These are phyloP conservation scores for Pholiota molesta DNA, from an alignment of 768 basidiomycete genomes.

Conservation along the genomic window DNA sequence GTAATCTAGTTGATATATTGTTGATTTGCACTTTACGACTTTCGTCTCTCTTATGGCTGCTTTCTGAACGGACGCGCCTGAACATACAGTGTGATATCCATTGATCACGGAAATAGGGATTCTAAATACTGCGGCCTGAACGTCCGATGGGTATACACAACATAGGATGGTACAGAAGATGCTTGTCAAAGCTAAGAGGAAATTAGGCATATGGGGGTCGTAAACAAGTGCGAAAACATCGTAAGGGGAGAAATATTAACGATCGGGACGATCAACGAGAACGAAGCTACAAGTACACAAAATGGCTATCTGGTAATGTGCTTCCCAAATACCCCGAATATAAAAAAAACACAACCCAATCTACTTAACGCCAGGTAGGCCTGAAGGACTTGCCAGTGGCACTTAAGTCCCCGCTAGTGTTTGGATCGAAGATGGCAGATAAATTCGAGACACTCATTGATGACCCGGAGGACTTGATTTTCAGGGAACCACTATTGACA, in stretches of 20 bases:
- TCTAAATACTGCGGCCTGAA: slow-evolving; percentile 3
- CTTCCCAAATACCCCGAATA: slow-evolving; percentile 8
- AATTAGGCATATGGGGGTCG: slow-evolving; percentile 19
- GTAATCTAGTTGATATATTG: slow-evolving; percentile 28
- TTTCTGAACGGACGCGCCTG: not conserved
- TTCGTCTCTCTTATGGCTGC: not conserved
- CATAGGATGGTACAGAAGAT: slow-evolving; percentile 15
- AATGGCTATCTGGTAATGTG: slow-evolving; percentile 1
- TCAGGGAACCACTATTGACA: slow-evolving; percentile 18
- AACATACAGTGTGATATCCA: not conserved
- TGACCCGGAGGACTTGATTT: slow-evolving; percentile 17
- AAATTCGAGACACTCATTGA: slow-evolving; percentile 22
- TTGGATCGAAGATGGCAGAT: slow-evolving; percentile 30
- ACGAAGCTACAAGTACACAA: slow-evolving; percentile 11
- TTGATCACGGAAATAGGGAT: not conserved
- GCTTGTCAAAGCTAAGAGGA: slow-evolving; percentile 7
- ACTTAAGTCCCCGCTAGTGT: slow-evolving; percentile 27
- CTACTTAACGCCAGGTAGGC: slow-evolving; percentile 29
- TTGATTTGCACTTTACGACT: slow-evolving; percentile 11
- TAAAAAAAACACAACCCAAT: slow-evolving; percentile 6
- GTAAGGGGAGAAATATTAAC: slow-evolving; percentile 11
- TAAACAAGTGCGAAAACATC: slow-evolving; percentile 16
- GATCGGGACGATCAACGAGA: slow-evolving; percentile 8
- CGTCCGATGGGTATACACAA: slow-evolving; percentile 26
- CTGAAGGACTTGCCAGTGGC: slow-evolving; percentile 18